phyloP scores from a whole-genome alignment of 306 rosid genomes.

The Vicia villosa region DNA sequence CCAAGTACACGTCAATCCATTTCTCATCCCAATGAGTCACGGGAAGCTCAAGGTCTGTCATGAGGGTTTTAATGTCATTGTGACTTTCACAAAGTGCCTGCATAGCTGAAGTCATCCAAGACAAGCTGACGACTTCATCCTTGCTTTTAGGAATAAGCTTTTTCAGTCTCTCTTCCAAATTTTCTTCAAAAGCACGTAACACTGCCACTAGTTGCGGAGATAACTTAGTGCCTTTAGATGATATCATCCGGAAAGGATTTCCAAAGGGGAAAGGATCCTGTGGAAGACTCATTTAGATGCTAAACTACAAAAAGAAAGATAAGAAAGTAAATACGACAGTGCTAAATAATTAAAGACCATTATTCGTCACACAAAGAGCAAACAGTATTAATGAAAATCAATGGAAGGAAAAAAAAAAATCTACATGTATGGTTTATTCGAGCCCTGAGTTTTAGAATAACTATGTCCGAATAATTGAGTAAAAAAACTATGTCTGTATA shows the following conservation, averaged over 20 bases:
- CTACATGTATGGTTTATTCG: not conserved
- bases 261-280: slow-evolving; percentile 88
- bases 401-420: not conserved
- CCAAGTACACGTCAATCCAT: slow-evolving; percentile 91
- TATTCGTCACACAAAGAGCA: slow-evolving; percentile 20
- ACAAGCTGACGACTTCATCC: too few species aligned
- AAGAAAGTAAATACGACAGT: slow-evolving; percentile 12
- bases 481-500: too few species aligned
- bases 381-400: slow-evolving; percentile 1
- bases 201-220: too few species aligned
- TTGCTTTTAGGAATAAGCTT: too few species aligned
- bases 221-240: slow-evolving; percentile 66
- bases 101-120: slow-evolving; percentile 84
- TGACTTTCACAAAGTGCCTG: slow-evolving; percentile 67
- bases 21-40: slow-evolving; percentile 83
- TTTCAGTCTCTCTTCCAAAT: too few species aligned
- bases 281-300: slow-evolving; percentile 67
- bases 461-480: too few species aligned
- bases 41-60: slow-evolving; percentile 71
- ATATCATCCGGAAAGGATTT: slow-evolving; percentile 71
- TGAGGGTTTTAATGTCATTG: slow-evolving; percentile 61
- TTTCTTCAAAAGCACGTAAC: too few species aligned
- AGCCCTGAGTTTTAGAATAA: too few species aligned
- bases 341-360: slow-evolving; percentile 25
- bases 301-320: slow-evolving; percentile 43